Evolutionary conservation across 2,329 filamentous ascomycete species (phyloP).

Genomic region (Penicillium sp.): DNA sequence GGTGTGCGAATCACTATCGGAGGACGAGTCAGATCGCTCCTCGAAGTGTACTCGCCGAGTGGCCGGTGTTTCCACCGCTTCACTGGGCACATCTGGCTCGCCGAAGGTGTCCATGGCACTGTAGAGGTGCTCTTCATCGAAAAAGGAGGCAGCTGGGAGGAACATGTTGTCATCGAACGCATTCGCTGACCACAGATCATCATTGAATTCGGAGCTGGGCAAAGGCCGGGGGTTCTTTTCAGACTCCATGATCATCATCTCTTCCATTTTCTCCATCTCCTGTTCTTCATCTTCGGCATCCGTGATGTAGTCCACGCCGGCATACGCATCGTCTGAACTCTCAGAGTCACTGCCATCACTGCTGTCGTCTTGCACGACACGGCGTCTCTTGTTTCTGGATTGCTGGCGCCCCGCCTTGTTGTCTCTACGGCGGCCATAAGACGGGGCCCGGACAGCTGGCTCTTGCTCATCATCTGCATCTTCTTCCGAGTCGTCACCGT

Average conservation of each 20-base stretch:
- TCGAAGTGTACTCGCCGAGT: slow-evolving; percentile 72
- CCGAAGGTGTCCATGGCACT: slow-evolving; percentile 41
- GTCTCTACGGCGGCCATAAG: slow-evolving; percentile 40
- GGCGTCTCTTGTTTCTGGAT: slow-evolving; percentile 35
- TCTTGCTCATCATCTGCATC: slow-evolving; percentile 49
- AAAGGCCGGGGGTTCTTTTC: slow-evolving; percentile 38
- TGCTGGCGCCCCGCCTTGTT: slow-evolving; percentile 45
- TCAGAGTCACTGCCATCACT: slow-evolving; percentile 37
- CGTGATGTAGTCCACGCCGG: slow-evolving; percentile 75
- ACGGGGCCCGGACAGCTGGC: slow-evolving; percentile 44
- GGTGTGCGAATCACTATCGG: slow-evolving; percentile 57
- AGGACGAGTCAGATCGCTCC: slow-evolving; percentile 61
- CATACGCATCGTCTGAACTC: slow-evolving; percentile 70
- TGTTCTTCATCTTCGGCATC: slow-evolving; percentile 80
- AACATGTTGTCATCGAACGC: slow-evolving; percentile 46
- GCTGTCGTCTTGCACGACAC: slow-evolving; percentile 36
- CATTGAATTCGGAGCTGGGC: slow-evolving; percentile 26
- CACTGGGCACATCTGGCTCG: slow-evolving; percentile 39
- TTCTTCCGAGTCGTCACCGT: slow-evolving; percentile 41
- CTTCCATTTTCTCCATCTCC: slow-evolving; percentile 76
- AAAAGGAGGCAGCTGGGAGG: slow-evolving; percentile 44
- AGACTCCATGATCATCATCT: slow-evolving; percentile 66
- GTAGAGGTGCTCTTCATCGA: slow-evolving; percentile 47
- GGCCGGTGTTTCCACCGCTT: slow-evolving; percentile 46
- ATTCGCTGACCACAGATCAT: slow-evolving; percentile 54